Conservation (phyloP, 164 flowering plant genomes). For the Berberis vulgaris region DNA sequence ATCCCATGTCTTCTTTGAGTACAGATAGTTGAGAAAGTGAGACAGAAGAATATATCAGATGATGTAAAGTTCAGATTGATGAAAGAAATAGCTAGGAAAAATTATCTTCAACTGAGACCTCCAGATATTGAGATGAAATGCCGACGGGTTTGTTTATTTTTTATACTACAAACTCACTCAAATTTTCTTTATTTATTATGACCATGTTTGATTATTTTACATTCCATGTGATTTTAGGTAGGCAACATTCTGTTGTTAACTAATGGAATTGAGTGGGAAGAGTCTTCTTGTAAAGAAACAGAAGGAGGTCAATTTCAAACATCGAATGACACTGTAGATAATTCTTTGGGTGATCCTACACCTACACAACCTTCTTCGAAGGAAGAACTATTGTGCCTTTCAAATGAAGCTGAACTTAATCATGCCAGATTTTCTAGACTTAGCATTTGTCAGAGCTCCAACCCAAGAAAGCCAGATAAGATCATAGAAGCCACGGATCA, state of each 20-base stretch:
- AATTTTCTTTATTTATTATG: too few relatives aligned
- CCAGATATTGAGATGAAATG: constrained; percentile 16
- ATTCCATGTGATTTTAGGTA: not conserved
- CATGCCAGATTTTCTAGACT: not conserved
- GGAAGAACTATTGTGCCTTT: too few relatives aligned
- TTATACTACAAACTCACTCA: too few relatives aligned
- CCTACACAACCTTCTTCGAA: not conserved
- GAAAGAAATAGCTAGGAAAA: constrained; percentile 45
- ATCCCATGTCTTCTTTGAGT: not conserved
- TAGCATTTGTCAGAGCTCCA: not conserved
- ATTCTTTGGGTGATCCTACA: not conserved
- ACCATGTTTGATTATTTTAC: not conserved
- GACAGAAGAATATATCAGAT: constrained; percentile 31
- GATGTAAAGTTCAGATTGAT: constrained; percentile 46
- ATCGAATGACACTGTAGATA: not conserved
- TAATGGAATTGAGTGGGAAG: not conserved
- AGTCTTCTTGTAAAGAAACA: not conserved
- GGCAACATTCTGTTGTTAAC: not conserved
- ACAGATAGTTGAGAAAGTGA: constrained; percentile 33
- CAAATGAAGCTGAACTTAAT: not conserved
- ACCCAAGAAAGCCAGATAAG: not conserved
- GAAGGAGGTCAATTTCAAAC: not conserved
- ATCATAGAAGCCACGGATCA: constrained; percentile 17
- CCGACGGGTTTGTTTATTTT: too few relatives aligned
- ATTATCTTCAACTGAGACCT: constrained; percentile 24